These are phyloP conservation scores for Fusarium graminum DNA, from an alignment of 2,329 filamentous ascomycete species.

Conservation along the genomic window DNA sequence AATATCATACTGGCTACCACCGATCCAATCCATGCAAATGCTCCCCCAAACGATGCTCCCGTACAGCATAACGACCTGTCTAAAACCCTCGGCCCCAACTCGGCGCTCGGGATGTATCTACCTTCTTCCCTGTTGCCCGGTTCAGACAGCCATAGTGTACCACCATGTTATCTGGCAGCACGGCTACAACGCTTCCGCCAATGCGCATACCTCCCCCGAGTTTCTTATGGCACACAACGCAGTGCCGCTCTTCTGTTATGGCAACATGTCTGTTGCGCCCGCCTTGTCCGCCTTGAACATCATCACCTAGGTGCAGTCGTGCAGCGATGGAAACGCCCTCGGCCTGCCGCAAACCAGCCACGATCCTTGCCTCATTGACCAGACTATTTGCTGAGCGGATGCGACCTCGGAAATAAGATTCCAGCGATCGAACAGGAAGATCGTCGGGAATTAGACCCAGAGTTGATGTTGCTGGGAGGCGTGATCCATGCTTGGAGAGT, in stretches of 20 bases:
- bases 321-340: constrained; percentile 84
- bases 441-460: constrained; percentile 86
- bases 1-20: constrained; percentile 45
- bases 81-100: constrained; percentile 57
- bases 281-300: constrained; percentile 63
- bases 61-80: constrained; percentile 31
- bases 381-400: constrained; percentile 88
- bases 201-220: constrained; percentile 87
- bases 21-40: constrained; percentile 44
- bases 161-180: constrained; percentile 84
- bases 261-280: constrained; percentile 76
- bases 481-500: constrained; percentile 91
- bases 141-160: constrained; percentile 85
- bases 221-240: constrained; percentile 92
- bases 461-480: constrained; percentile 88
- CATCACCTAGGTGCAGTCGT: constrained; percentile 78
- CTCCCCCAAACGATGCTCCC: constrained; percentile 34
- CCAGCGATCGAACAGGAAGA: constrained; percentile 82
- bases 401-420: constrained; percentile 91
- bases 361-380: constrained; percentile 83
- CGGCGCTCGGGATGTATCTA: constrained; percentile 51
- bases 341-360: constrained; percentile 80
- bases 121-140: constrained; percentile 57
- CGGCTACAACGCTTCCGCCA: constrained; percentile 90
- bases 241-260: constrained; percentile 88